A percentile compares a stretch with the other conserved stretches of the same genome.
Evolutionary conservation across 2,329 filamentous ascomycete species (phyloP).

Genomic region (Ceratocystis colombiana): DNA sequence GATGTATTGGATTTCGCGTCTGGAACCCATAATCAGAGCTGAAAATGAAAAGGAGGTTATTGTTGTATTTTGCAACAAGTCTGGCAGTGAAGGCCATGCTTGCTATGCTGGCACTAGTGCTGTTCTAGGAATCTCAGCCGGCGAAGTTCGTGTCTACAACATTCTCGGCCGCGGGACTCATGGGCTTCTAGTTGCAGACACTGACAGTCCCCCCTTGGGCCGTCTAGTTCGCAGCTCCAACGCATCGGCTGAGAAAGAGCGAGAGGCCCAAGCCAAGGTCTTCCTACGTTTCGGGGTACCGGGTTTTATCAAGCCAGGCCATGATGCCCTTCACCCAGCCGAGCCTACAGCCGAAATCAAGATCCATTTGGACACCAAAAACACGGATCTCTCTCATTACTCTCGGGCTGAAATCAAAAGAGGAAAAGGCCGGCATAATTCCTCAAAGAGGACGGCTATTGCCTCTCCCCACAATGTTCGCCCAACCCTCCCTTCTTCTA

Average conservation of each 20-base stretch:
- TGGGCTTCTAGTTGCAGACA: constrained; percentile 58
- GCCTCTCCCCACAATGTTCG: neutral
- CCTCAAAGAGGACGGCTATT: neutral
- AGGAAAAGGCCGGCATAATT: neutral
- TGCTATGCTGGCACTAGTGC: constrained; percentile 65
- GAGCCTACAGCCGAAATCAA: neutral
- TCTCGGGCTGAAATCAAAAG: neutral
- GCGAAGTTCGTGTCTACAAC: constrained; percentile 58
- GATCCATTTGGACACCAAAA: neutral
- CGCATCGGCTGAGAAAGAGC: neutral
- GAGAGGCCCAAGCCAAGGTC: constrained; percentile 6
- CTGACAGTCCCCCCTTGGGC: constrained; percentile 37
- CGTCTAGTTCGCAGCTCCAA: constrained; percentile 36
- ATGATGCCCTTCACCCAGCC: neutral
- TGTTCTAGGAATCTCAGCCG: constrained; percentile 55
- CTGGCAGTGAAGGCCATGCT: constrained; percentile 53
- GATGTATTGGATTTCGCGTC: constrained; percentile 62
- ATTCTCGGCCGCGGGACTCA: constrained; percentile 59
- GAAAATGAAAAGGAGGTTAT: constrained; percentile 51
- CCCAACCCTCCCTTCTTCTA: constrained; percentile 2
- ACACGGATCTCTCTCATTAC: neutral
- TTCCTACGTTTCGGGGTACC: neutral
- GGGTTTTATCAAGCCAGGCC: neutral
- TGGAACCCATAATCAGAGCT: constrained; percentile 53
- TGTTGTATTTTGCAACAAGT: constrained; percentile 61